Percentiles rank a stretch among this genome's conserved stretches.
phyloP scores from a whole-genome alignment of 2,329 filamentous ascomycete genomes.

The Colletotrichum sansevieriae region DNA sequence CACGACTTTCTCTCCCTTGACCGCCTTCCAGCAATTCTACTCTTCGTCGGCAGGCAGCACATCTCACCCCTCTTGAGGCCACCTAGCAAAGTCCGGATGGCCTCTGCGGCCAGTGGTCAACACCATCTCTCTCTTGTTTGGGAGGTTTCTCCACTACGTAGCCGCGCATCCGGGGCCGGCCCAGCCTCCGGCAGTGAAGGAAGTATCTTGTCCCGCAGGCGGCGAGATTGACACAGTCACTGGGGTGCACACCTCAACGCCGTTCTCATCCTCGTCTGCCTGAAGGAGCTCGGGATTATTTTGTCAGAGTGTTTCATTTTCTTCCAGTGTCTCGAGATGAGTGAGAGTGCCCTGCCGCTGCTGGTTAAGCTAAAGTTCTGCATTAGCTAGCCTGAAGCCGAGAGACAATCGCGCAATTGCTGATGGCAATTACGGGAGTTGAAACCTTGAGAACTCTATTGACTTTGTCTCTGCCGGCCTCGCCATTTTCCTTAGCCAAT shows the following conservation, averaged over 20 bases:
- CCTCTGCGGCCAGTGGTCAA: neutral
- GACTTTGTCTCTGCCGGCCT: conserved; percentile 4
- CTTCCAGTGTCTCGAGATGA: neutral
- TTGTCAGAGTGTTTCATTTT: conserved; percentile 19
- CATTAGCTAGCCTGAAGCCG: neutral
- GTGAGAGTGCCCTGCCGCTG: no score
- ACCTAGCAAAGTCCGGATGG: conserved; percentile 19
- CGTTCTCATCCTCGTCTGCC: conserved; percentile 10
- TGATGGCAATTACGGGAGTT: conserved; percentile 14
- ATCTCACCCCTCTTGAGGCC: no score
- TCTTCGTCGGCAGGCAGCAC: neutral
- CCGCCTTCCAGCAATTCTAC: conserved; percentile 35
- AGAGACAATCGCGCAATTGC: conserved; percentile 20
- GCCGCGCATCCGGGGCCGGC: conserved; percentile 13
- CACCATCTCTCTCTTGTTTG: neutral
- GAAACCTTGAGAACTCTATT: conserved; percentile 33
- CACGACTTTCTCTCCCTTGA: conserved; percentile 32
- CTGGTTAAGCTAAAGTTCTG: neutral
- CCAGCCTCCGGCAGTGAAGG: conserved; percentile 1
- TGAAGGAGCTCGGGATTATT: conserved; percentile 25
- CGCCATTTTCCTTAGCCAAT: neutral
- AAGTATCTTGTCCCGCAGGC: neutral
- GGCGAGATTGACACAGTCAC: conserved; percentile 34
- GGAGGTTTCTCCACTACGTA: conserved; percentile 6
- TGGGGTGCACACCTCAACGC: conserved; percentile 20